Conservation (phyloP, 1,284 basidiomycete species). For the Malassezia brasiliensis region DNA sequence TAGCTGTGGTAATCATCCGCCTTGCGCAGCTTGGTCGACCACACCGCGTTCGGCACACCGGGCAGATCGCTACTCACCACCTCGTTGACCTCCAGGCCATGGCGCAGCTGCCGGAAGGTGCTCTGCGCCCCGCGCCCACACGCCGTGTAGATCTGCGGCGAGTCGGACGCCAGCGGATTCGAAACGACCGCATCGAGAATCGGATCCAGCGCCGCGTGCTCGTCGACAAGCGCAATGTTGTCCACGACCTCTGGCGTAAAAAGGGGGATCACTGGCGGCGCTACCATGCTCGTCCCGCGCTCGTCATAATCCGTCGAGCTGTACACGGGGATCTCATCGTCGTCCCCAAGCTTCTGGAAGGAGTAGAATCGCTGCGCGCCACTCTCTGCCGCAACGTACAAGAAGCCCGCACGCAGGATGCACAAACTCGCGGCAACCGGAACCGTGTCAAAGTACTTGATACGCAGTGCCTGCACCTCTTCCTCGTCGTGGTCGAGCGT, state of each 20-base stretch:
- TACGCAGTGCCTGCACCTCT: conserved; percentile 35
- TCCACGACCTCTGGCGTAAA: conserved; percentile 42
- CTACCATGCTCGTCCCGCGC: conserved; percentile 22
- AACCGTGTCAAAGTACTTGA: conserved; percentile 48
- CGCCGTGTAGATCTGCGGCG: conserved; percentile 44
- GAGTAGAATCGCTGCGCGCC: conserved; percentile 42
- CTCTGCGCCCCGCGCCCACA: conserved; percentile 42
- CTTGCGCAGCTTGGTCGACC: conserved; percentile 40
- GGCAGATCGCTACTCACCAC: conserved; percentile 46
- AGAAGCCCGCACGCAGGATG: conserved; percentile 45
- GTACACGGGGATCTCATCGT: conserved; percentile 41
- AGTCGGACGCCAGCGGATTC: conserved; percentile 34
- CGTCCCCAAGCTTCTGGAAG: conserved; percentile 47
- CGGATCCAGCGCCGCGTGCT: conserved; percentile 38
- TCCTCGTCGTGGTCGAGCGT: conserved; percentile 47
- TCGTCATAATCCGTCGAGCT: conserved; percentile 30
- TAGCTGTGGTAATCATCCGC: conserved; percentile 42
- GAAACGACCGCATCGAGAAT: conserved; percentile 40
- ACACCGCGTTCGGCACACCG: conserved; percentile 43
- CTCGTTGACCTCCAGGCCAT: conserved; percentile 44
- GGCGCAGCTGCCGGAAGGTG: conserved; percentile 42
- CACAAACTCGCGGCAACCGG: conserved; percentile 35
- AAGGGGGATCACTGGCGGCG: conserved; percentile 24
- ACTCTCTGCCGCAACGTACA: conserved; percentile 42
- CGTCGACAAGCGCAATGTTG: conserved; percentile 40